Evolutionary conservation across 805 yeast genomes (phyloP).

Genomic region (Millerozyma miso): DNA sequence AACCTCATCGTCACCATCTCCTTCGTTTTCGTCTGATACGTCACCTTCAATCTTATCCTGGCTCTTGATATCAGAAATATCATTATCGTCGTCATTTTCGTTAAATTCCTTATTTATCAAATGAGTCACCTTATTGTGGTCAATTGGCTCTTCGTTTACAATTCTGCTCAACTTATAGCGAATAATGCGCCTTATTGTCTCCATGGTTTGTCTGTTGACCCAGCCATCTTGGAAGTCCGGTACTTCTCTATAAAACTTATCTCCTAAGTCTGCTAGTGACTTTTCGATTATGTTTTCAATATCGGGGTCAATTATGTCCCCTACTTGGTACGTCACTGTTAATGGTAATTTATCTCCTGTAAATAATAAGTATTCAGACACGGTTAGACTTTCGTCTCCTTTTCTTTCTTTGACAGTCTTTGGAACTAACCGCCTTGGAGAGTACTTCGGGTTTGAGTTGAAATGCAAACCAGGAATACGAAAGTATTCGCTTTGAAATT

Average conservation of each 20-base stretch:
- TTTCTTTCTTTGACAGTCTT: constrained; percentile 16
- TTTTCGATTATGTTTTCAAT: constrained; percentile 41
- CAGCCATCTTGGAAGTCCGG: constrained; percentile 72
- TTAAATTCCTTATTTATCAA: constrained; percentile 38
- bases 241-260: constrained; percentile 27
- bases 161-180: constrained; percentile 67
- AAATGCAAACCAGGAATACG: constrained; percentile 40
- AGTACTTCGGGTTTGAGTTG: constrained; percentile 2
- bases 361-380: constrained; percentile 49
- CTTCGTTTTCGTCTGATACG: constrained; percentile 21
- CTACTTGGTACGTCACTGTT: constrained; percentile 71
- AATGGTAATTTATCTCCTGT: constrained; percentile 68
- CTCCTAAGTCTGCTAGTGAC: constrained; percentile 25
- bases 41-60: constrained; percentile 17
- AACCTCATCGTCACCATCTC: constrained; percentile 21
- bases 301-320: constrained; percentile 69
- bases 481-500: constrained; percentile 84
- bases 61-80: constrained; percentile 28
- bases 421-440: constrained; percentile 19
- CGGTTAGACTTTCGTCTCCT: constrained; percentile 12
- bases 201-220: constrained; percentile 60
- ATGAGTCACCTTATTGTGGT: constrained; percentile 37
- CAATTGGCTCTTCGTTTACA: constrained; percentile 47
- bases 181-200: constrained; percentile 62
- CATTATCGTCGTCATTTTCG: constrained; percentile 9